Evolutionary conservation across 2,329 filamentous ascomycete species (phyloP), one percentile per base, ranked within the genome.

Genomic region (Bipolaris gigantea): DNA sequence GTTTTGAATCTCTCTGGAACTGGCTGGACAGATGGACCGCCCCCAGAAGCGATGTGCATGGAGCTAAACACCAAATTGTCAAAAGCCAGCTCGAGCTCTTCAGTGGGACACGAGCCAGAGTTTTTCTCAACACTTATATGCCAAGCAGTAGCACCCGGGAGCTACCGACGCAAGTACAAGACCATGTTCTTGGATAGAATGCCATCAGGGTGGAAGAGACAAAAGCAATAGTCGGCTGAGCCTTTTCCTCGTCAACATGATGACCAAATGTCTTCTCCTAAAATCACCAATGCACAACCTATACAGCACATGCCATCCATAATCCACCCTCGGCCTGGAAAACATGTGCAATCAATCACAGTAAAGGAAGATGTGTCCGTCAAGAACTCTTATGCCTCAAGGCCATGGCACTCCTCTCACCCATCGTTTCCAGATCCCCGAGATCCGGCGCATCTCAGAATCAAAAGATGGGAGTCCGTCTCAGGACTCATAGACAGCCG

Each of bases 121-220:
- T 52, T 57, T 19, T 55, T 59, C 6, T 61, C 58, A 4, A 52
- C 34, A 38, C 35, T 61, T 18, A 53, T 61, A 13, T 61, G 55
- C n/a, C 60, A 62, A 35, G 15, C 48, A n/a, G 58, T 50, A 18
- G 25, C 39, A 30, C 44, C 51, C 4, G 54, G 54, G 21, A 53
- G 51, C 36, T 34, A 47, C 40, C 41, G 45, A 21, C 48, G 48
- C 3, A 55, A 42, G 30, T 34, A 50, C 43, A 53, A 48, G 15
- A 53, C 49, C 9, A 36, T 59, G 5, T 54, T 57, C 19, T 15
- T 43, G 15, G 47, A 27, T 16, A 32, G 50, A 15, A 8, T 19
- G 2, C 40, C 52, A 1, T 25, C 23, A n/a, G 50, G 23, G 33
- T 25, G 36, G 23, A 59, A 47, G 21, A 45, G 27, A 36, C 42